These are phyloP conservation scores for Mortierella claussenii DNA, from an alignment of 192 early-diverging fungal genomes.

Conservation along the genomic window DNA sequence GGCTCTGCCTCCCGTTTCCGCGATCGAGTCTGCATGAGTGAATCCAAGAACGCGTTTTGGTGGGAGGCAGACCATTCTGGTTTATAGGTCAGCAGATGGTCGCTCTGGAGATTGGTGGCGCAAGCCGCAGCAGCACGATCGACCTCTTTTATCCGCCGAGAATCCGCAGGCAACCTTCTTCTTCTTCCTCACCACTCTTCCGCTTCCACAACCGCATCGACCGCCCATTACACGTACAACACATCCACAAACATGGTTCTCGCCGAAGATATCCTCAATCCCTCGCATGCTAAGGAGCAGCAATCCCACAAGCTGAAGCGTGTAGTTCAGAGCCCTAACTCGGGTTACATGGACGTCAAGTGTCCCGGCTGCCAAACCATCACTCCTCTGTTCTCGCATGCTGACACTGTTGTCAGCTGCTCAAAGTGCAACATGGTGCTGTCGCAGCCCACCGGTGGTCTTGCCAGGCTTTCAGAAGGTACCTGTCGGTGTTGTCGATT, in stretches of 20 bases:
- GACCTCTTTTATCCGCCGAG: too few relatives aligned
- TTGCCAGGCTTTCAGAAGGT: slow-evolving; percentile 84
- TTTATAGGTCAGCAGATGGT: too few relatives aligned
- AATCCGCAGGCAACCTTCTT: too few relatives aligned
- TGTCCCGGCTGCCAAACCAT: slow-evolving; percentile 89
- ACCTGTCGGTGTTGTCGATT: too few relatives aligned
- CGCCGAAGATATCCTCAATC: slow-evolving; percentile 96
- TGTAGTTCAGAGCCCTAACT: slow-evolving; percentile 80
- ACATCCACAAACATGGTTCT: slow-evolving; percentile 54
- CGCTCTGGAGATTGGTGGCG: too few relatives aligned
- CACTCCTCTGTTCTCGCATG: slow-evolving; percentile 92
- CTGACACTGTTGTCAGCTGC: slow-evolving; percentile 91
- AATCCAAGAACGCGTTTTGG: too few relatives aligned
- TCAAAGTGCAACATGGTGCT: slow-evolving; percentile 84
- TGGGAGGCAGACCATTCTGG: too few relatives aligned
- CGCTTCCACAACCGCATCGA: not conserved
- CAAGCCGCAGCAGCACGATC: too few relatives aligned
- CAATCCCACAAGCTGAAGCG: slow-evolving; percentile 74
- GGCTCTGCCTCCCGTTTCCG: not conserved
- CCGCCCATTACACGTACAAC: not conserved
- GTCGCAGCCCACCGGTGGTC: slow-evolving; percentile 92
- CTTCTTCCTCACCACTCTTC: too few relatives aligned
- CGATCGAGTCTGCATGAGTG: slow-evolving; percentile 12
- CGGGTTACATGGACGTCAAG: slow-evolving; percentile 99
- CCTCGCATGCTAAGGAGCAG: slow-evolving; percentile 78